Evolutionary conservation across 352 stramenopile genomes (phyloP).

Genomic region (Globisporangium paddicum): DNA sequence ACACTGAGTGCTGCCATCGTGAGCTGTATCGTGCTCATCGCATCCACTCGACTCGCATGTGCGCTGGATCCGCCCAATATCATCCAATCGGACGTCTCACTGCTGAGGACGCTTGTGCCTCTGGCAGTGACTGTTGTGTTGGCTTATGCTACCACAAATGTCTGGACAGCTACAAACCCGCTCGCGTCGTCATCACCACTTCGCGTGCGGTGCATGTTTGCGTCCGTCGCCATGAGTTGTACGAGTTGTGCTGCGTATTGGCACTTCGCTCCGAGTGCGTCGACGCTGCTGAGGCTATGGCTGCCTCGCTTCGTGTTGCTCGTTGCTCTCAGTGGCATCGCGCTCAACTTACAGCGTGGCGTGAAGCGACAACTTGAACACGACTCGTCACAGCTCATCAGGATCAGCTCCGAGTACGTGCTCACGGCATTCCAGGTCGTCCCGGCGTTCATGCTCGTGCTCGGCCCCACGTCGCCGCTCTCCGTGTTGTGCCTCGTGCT

Average conservation of each 20-base stretch:
- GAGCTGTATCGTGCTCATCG: slow-evolving; percentile 35
- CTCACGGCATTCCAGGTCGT: slow-evolving; percentile 38
- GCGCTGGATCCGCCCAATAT: slow-evolving; percentile 62
- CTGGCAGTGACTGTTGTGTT: slow-evolving; percentile 20
- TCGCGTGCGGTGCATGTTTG: slow-evolving; percentile 15
- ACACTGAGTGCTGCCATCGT: slow-evolving; percentile 4
- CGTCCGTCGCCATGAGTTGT: slow-evolving; percentile 20
- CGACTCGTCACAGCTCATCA: background rate
- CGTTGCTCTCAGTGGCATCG: slow-evolving; percentile 16
- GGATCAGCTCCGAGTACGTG: slow-evolving; percentile 14
- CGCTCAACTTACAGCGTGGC: slow-evolving; percentile 7
- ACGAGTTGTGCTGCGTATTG: slow-evolving; percentile 44
- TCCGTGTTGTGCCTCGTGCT: slow-evolving; percentile 39
- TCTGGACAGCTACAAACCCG: slow-evolving; percentile 5
- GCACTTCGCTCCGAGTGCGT: slow-evolving; percentile 30
- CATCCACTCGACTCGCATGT: slow-evolving; percentile 34
- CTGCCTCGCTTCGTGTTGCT: slow-evolving; percentile 55
- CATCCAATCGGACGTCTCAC: slow-evolving; percentile 42
- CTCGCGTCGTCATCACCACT: slow-evolving; percentile 8
- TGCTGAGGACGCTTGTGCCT: slow-evolving; percentile 34
- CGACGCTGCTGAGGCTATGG: slow-evolving; percentile 41
- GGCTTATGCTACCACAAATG: slow-evolving; percentile 12
- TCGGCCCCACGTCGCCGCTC: slow-evolving; percentile 60
- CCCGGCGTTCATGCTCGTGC: slow-evolving; percentile 50
- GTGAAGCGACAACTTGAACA: background rate